phyloP scores from a whole-genome alignment of 495 filamentous ascomycete genomes.

The Annulohypoxylon bovei region DNA sequence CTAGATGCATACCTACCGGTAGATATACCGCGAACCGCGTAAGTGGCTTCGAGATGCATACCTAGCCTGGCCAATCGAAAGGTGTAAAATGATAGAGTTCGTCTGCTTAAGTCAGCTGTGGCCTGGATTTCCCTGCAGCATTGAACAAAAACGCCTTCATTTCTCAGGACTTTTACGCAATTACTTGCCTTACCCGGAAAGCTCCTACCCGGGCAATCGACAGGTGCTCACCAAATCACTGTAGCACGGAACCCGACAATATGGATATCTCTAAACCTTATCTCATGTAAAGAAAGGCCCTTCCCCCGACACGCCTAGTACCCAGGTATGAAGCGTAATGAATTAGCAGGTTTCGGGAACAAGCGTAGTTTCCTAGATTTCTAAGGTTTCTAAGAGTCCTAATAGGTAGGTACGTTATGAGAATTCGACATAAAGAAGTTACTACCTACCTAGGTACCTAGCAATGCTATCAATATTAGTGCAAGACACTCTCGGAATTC shows the following conservation, averaged over 20 bases:
- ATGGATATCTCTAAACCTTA: slow-evolving; percentile 36
- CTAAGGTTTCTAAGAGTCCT: background rate
- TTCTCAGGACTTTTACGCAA: slow-evolving; percentile 16
- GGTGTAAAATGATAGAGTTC: slow-evolving; percentile 10
- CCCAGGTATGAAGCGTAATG: slow-evolving; percentile 5
- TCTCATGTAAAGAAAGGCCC: slow-evolving; percentile 24
- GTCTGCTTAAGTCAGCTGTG: background rate
- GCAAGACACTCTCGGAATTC: slow-evolving; percentile 11
- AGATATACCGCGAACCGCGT: background rate
- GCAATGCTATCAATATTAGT: slow-evolving; percentile 1
- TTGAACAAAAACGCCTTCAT: slow-evolving; percentile 3
- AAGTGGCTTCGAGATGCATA: slow-evolving; percentile 1
- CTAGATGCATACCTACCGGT: background rate
- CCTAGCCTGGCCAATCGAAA: background rate
- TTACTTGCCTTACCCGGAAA: slow-evolving; percentile 23
- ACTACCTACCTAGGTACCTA: too few relatives aligned
- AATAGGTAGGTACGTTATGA: background rate
- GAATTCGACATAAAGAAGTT: background rate
- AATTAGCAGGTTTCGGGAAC: background rate
- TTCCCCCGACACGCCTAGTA: background rate
- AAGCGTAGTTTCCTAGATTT: background rate
- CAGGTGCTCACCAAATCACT: background rate
- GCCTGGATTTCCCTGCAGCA: slow-evolving; percentile 20
- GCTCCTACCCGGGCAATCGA: background rate
- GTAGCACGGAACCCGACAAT: slow-evolving; percentile 23